A percentile compares a stretch with the other conserved stretches of the same genome.
phyloP scores from a whole-genome alignment of 768 basidiomycete species.

The Lactifluus hygrophoroides region DNA sequence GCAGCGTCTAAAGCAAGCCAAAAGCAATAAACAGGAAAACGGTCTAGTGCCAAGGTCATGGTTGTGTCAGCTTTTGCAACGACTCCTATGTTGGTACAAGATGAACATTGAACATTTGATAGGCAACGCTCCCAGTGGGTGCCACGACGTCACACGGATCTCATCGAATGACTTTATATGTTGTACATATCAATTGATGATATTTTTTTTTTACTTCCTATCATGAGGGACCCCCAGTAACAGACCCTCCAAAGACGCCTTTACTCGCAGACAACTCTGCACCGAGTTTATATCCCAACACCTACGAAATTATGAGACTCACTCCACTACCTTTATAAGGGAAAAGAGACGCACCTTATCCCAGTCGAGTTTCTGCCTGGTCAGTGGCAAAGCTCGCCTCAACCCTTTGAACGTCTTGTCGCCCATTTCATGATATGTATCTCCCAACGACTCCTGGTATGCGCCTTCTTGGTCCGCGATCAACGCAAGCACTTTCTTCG shows the following conservation, averaged over 20 bases:
- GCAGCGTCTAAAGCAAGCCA: too few relatives aligned
- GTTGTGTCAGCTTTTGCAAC: background rate
- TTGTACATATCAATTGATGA: slow-evolving; percentile 1
- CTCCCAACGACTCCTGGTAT: slow-evolving; percentile 73
- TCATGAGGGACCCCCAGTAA: slow-evolving; percentile 24
- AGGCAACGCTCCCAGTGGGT: background rate
- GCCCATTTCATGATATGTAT: slow-evolving; percentile 80
- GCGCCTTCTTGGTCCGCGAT: slow-evolving; percentile 72
- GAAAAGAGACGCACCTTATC: slow-evolving; percentile 53
- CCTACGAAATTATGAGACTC: slow-evolving; percentile 27
- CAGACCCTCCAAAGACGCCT: slow-evolving; percentile 35
- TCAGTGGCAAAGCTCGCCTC: slow-evolving; percentile 83
- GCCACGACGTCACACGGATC: background rate
- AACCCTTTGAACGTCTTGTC: slow-evolving; percentile 92
- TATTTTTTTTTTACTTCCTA: background rate
- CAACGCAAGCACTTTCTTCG: slow-evolving; percentile 70
- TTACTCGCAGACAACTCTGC: slow-evolving; percentile 67
- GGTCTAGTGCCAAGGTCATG: background rate
- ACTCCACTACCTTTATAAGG: background rate
- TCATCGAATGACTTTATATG: background rate
- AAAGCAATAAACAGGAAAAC: too few relatives aligned
- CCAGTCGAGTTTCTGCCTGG: slow-evolving; percentile 93
- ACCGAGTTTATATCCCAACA: slow-evolving; percentile 61
- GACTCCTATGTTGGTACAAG: background rate
- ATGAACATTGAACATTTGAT: background rate